phyloP scores from a whole-genome alignment of 2,329 filamentous ascomycete genomes.

The Hymenoscyphus occultus region DNA sequence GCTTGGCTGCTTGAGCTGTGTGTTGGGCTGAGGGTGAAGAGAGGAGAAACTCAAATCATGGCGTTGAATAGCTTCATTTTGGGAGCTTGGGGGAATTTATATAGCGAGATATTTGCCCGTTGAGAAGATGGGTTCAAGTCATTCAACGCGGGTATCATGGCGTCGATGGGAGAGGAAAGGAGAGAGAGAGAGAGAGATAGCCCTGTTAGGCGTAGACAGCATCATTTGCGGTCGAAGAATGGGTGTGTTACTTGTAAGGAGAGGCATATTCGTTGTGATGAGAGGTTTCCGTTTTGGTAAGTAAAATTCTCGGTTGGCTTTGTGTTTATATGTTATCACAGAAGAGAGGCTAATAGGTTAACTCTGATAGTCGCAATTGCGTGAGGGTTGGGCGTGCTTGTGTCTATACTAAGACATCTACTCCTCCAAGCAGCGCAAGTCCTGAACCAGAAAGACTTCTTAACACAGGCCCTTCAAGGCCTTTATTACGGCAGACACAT shows the following conservation, averaged over 20 bases:
- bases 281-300: slow-evolving; percentile 23
- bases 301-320: background rate
- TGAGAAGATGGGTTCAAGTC: background rate
- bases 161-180: background rate
- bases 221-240: slow-evolving; percentile 21
- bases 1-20: too few relatives aligned
- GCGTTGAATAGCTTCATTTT: background rate
- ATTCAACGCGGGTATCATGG: background rate
- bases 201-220: slow-evolving; percentile 16
- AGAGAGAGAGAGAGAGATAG: background rate
- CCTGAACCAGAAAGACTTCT: background rate
- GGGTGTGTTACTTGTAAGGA: slow-evolving; percentile 24
- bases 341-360: background rate
- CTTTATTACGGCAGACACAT: slow-evolving; percentile 7
- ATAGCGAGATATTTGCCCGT: background rate
- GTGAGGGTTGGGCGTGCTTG: slow-evolving; percentile 21
- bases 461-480: background rate
- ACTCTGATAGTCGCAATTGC: slow-evolving; percentile 20
- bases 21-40: background rate
- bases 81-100: background rate
- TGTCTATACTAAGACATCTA: slow-evolving; percentile 14
- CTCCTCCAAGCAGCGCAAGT: background rate
- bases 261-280: slow-evolving; percentile 25
- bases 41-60: background rate
- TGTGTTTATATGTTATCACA: background rate